Evolutionary conservation across 139 green algal genomes (phyloP).

Genomic region (Volvox africanus): DNA sequence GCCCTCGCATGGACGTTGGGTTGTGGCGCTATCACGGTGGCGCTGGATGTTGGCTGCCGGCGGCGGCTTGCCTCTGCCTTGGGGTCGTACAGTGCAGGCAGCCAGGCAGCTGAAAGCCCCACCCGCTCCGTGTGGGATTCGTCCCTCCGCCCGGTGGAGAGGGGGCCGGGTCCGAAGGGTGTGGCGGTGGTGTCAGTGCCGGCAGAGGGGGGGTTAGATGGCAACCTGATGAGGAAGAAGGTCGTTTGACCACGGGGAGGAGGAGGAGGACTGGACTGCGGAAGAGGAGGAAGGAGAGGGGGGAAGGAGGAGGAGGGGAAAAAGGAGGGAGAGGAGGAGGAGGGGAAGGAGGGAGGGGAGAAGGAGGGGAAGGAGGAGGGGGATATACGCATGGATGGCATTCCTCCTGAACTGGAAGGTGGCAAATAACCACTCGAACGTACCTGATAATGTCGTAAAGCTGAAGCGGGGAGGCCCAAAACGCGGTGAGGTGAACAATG

Average conservation of each 20-base stretch:
- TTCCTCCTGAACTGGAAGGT: too few relatives aligned
- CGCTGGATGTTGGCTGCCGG: not conserved
- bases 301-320: not conserved
- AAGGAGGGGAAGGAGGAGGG: not conserved
- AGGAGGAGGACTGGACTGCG: too few relatives aligned
- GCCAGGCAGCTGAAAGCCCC: not conserved
- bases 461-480: too few relatives aligned
- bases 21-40: conserved; percentile 2
- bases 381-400: too few relatives aligned
- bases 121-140: not conserved
- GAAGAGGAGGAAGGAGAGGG: not conserved
- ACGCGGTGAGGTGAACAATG: too few relatives aligned
- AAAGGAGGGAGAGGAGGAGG: too few relatives aligned
- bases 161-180: not conserved
- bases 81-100: too few relatives aligned
- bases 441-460: too few relatives aligned
- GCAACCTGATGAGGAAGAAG: not conserved
- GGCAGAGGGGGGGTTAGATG: too few relatives aligned
- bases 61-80: not conserved
- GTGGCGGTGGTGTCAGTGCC: not conserved
- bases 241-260: not conserved
- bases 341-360: too few relatives aligned
- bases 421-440: too few relatives aligned
- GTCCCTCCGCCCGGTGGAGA: not conserved
- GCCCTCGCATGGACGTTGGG: conserved; percentile 10